These are phyloP conservation scores for Pelargonium myrrhifolium DNA, from an alignment of 441 rosid genomes.

Conservation along the genomic window DNA sequence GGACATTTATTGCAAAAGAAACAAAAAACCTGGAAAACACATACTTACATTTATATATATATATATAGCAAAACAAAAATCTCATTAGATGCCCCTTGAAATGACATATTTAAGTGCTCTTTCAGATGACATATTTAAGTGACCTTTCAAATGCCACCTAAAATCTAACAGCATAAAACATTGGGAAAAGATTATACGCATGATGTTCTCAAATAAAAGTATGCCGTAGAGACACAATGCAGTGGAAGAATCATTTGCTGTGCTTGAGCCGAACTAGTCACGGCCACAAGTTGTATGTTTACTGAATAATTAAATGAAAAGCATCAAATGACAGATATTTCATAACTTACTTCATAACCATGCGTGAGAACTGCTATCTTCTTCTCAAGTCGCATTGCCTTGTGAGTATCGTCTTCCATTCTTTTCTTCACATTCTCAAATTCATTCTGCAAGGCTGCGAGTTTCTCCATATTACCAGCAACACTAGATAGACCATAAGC, in stretches of 20 bases:
- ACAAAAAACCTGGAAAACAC: neutral
- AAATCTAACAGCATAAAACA: neutral
- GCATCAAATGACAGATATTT: neutral
- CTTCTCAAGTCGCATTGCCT: slow-evolving; percentile 72
- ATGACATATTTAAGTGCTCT: too few relatives aligned
- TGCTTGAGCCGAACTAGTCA: too few relatives aligned
- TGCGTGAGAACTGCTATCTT: slow-evolving; percentile 75
- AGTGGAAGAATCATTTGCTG: neutral
- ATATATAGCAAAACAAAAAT: neutral
- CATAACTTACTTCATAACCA: slow-evolving; percentile 77
- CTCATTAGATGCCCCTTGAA: neutral
- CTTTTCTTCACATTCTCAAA: slow-evolving; percentile 63
- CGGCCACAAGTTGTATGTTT: too few relatives aligned
- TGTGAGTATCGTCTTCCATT: slow-evolving; percentile 78
- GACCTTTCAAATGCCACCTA: neutral
- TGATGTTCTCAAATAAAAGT: neutral
- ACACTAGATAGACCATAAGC: slow-evolving; percentile 91
- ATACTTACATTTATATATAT: neutral
- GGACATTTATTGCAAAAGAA: neutral
- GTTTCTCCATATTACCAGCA: slow-evolving; percentile 82
- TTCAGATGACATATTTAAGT: too few relatives aligned
- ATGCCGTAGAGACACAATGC: neutral
- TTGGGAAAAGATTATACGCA: neutral
- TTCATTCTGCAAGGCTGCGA: slow-evolving; percentile 75
- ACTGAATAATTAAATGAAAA: too few relatives aligned